Evolutionary conservation across 108 stramenopile genomes (phyloP).

Genomic region (Chaetoceros muelleri): DNA sequence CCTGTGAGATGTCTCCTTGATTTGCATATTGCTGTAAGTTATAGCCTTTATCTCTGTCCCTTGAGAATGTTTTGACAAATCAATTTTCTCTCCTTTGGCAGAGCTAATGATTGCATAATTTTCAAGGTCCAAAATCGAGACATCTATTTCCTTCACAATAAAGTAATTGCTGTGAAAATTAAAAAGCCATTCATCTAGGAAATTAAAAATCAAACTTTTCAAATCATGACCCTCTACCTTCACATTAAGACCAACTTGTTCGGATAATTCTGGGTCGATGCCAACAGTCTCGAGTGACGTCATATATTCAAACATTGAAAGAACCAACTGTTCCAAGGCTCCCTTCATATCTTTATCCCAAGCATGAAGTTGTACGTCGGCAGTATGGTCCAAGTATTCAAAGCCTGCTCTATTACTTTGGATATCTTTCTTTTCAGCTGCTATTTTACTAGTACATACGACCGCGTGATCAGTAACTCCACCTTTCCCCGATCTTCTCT

Average conservation of each 20-base stretch:
- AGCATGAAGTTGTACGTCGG: conserved; percentile 68
- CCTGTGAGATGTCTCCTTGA: conserved; percentile 1
- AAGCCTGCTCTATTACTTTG: background rate
- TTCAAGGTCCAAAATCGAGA: conserved; percentile 6
- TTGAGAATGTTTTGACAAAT: conserved; percentile 39
- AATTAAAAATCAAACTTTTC: conserved; percentile 34
- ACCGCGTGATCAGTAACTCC: background rate
- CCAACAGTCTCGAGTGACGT: conserved; percentile 36
- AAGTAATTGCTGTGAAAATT: conserved; percentile 40
- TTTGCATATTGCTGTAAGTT: conserved; percentile 55
- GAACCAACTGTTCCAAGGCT: background rate
- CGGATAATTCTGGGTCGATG: conserved; percentile 10
- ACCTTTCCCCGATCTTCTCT: background rate
- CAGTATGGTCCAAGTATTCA: conserved; percentile 71
- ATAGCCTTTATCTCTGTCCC: conserved; percentile 65
- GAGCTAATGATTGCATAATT: conserved; percentile 13
- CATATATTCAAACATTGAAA: conserved; percentile 63
- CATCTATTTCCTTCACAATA: conserved; percentile 18
- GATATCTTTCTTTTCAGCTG: too few species aligned
- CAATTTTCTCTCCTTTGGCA: conserved; percentile 19
- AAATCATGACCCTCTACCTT: conserved; percentile 37
- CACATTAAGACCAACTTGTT: conserved; percentile 3
- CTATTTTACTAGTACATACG: too few species aligned
- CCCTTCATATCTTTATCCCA: conserved; percentile 23
- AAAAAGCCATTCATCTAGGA: conserved; percentile 67